These are phyloP conservation scores for Capsicum rhomboideum DNA, from an alignment of 257 asterid genomes.

Conservation along the genomic window DNA sequence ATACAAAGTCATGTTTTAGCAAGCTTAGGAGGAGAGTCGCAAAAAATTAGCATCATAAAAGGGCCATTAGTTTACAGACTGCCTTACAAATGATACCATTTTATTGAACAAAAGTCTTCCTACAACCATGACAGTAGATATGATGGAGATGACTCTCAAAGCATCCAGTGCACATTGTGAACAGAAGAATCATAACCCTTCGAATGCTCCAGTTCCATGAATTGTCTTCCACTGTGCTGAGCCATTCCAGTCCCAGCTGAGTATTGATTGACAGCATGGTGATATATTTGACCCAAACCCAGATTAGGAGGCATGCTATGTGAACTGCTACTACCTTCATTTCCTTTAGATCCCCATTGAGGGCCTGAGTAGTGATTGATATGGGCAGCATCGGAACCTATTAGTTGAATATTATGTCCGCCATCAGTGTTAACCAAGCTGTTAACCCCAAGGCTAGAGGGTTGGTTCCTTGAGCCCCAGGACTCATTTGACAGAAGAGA, in stretches of 20 bases:
- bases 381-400: constrained; percentile 26
- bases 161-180: constrained; percentile 60
- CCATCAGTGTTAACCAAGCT: constrained; percentile 18
- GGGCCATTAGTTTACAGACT: background rate
- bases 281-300: constrained; percentile 51
- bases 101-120: background rate
- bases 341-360: constrained; percentile 40
- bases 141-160: constrained; percentile 17
- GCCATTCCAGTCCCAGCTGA: constrained; percentile 45
- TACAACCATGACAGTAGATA: background rate
- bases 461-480: constrained; percentile 56
- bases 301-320: constrained; percentile 47
- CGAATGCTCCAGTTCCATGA: constrained; percentile 39
- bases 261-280: constrained; percentile 22
- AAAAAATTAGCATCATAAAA: background rate
- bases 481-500: constrained; percentile 98
- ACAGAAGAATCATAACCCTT: constrained; percentile 50
- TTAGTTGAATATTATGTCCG: constrained; percentile 32
- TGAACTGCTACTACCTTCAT: constrained; percentile 21
- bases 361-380: constrained; percentile 29
- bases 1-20: background rate
- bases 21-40: background rate
- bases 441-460: constrained; percentile 40
- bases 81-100: background rate
- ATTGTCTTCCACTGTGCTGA: constrained; percentile 42